A percentile compares a stretch with the other conserved stretches of the same genome.
These are phyloP conservation scores for Sarocladiaceae sp. DNA, from an alignment of 2,329 filamentous ascomycete species.

Conservation along the genomic window DNA sequence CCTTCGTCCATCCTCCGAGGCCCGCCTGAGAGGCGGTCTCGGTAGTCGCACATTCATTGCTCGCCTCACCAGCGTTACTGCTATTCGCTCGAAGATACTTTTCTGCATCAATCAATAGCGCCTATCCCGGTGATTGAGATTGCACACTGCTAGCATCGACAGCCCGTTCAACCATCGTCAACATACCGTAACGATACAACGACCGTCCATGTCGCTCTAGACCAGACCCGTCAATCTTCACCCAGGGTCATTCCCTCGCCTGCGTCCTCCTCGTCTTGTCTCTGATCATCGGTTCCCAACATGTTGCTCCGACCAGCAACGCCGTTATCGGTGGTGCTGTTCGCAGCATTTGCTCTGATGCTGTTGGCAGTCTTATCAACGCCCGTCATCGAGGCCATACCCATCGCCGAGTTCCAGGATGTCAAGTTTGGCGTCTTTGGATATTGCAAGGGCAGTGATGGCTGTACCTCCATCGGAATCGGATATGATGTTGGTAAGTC, in stretches of 20 bases:
- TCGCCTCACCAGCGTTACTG: slow-evolving; percentile 1
- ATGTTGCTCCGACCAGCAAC: slow-evolving; percentile 84
- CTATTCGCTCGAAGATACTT: not conserved
- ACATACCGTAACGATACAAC: too few relatives aligned
- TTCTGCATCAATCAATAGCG: not conserved
- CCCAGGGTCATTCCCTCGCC: slow-evolving; percentile 4
- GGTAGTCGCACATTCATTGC: not conserved
- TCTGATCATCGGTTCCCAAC: slow-evolving; percentile 30
- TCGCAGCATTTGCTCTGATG: slow-evolving; percentile 77
- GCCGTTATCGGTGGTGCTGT: slow-evolving; percentile 78
- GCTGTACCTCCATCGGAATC: slow-evolving; percentile 68
- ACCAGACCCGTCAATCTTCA: not conserved
- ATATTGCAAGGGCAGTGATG: slow-evolving; percentile 58
- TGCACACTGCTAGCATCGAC: too few relatives aligned
- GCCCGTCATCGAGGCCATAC: slow-evolving; percentile 79
- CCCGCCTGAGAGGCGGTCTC: slow-evolving; percentile 2
- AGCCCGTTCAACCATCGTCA: too few relatives aligned
- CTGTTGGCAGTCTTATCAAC: slow-evolving; percentile 86
- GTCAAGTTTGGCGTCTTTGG: slow-evolving; percentile 91
- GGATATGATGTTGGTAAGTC: slow-evolving; percentile 79
- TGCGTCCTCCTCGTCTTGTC: not conserved
- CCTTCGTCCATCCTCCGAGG: not conserved
- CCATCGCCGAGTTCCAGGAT: slow-evolving; percentile 69
- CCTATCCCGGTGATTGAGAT: not conserved
- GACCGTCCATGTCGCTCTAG: slow-evolving; percentile 5